Percentiles rank a stretch among this genome's conserved stretches.
phyloP scores from a whole-genome alignment of 208 protist species.

The Acanthamoeba sp. region DNA sequence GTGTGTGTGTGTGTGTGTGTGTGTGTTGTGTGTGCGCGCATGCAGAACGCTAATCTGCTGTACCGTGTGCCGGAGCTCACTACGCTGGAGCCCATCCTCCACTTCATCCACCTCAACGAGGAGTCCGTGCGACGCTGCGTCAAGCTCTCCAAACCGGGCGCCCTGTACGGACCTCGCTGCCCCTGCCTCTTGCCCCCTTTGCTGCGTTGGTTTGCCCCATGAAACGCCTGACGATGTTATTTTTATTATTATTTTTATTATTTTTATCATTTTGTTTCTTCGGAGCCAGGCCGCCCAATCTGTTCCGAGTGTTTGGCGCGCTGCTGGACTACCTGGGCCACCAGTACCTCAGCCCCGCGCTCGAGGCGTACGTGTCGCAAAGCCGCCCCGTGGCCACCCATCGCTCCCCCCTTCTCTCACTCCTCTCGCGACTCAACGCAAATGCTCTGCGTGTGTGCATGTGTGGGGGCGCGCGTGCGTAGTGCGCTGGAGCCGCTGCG shows the following conservation, averaged over 20 bases:
- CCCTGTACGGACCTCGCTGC: background rate
- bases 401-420: background rate
- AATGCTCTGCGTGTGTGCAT: background rate
- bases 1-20: background rate
- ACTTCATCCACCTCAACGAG: conserved; percentile 56
- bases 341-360: conserved; percentile 36
- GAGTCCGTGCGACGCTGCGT: conserved; percentile 35
- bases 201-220: background rate
- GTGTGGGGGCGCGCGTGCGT: background rate
- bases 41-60: background rate
- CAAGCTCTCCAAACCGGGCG: conserved; percentile 32
- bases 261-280: too few species aligned
- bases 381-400: background rate
- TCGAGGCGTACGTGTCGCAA: conserved; percentile 43
- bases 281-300: background rate
- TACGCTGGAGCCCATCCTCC: conserved; percentile 25
- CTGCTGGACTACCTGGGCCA: conserved; percentile 64
- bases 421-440: background rate
- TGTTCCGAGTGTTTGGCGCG: conserved; percentile 10
- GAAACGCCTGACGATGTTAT: background rate
- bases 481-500: conserved; percentile 34
- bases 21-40: background rate
- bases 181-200: background rate
- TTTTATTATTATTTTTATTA: too few species aligned
- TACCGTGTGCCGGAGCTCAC: background rate